phyloP scores from a whole-genome alignment of 1,284 basidiomycete genomes.

The Agroathelia rolfsii region DNA sequence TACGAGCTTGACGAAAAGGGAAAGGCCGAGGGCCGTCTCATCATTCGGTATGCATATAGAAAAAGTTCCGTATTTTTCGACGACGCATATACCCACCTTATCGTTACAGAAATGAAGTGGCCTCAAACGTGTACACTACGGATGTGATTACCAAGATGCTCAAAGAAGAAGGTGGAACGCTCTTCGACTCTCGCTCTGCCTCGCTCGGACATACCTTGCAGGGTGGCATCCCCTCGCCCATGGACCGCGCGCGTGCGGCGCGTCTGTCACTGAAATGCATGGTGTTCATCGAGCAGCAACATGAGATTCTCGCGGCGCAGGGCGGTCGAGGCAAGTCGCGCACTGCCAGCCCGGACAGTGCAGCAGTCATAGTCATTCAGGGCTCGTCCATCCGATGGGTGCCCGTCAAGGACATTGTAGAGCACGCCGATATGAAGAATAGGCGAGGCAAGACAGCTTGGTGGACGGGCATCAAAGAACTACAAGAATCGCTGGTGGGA shows the following conservation, averaged over 20 bases:
- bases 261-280: conserved; percentile 89
- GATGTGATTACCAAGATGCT: conserved; percentile 91
- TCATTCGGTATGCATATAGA: conserved; percentile 59
- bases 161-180: conserved; percentile 81
- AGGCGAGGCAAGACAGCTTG: conserved; percentile 73
- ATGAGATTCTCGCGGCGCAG: conserved; percentile 38
- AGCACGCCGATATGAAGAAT: conserved; percentile 85
- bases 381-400: conserved; percentile 75
- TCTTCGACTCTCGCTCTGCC: conserved; percentile 94
- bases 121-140: conserved; percentile 86
- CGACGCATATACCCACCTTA: conserved; percentile 3
- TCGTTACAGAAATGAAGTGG: conserved; percentile 70
- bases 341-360: conserved; percentile 53
- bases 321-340: conserved; percentile 37
- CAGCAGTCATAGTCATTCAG: conserved; percentile 89
- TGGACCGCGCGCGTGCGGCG: conserved; percentile 87
- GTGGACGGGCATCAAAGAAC: conserved; percentile 68
- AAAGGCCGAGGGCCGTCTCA: conserved; percentile 85
- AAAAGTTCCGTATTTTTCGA: neutral
- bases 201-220: conserved; percentile 95
- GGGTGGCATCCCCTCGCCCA: conserved; percentile 88
- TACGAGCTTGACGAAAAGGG: conserved; percentile 85
- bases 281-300: conserved; percentile 85
- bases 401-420: conserved; percentile 74
- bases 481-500: conserved; percentile 67